phyloP scores from a whole-genome alignment of 2,329 filamentous ascomycete genomes.

The Clarireedia sp. region DNA sequence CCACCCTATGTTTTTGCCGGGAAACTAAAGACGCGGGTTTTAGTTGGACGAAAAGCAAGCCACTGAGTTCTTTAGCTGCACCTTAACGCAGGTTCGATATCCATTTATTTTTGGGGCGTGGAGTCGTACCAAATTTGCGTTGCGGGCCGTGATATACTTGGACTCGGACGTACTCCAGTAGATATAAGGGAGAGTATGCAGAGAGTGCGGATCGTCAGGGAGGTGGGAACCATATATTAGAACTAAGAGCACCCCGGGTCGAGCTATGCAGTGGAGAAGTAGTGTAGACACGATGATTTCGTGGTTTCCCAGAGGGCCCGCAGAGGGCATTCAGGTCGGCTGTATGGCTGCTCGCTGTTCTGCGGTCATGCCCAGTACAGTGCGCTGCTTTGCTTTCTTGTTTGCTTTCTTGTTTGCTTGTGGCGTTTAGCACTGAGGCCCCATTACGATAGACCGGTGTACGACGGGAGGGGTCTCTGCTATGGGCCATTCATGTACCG shows the following conservation, averaged over 20 bases:
- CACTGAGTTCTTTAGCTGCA: slow-evolving; percentile 20
- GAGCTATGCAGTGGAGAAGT: slow-evolving; percentile 3
- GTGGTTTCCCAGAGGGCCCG: neutral
- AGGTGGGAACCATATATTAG: neutral
- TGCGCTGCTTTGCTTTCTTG: neutral
- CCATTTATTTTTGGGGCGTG: slow-evolving; percentile 6
- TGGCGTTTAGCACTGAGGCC: slow-evolving; percentile 4
- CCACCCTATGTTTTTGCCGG: slow-evolving; percentile 17
- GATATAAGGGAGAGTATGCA: neutral
- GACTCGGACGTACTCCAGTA: neutral
- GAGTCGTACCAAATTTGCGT: slow-evolving; percentile 9
- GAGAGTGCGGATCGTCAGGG: neutral
- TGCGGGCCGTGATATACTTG: slow-evolving; percentile 5
- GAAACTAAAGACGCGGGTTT: slow-evolving; percentile 16
- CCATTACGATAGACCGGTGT: neutral
- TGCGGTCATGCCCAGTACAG: slow-evolving; percentile 1
- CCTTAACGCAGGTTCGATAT: slow-evolving; percentile 7
- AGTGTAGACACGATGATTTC: neutral
- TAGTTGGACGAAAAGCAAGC: slow-evolving; percentile 16
- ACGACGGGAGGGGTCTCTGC: neutral
- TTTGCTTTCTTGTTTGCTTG: neutral
- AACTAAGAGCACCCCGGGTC: neutral
- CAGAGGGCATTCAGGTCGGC: neutral
- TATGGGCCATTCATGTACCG: neutral
- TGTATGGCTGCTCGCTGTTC: neutral